phyloP scores from a whole-genome alignment of 441 rosid species.

The Arabidopsis lyrata region DNA sequence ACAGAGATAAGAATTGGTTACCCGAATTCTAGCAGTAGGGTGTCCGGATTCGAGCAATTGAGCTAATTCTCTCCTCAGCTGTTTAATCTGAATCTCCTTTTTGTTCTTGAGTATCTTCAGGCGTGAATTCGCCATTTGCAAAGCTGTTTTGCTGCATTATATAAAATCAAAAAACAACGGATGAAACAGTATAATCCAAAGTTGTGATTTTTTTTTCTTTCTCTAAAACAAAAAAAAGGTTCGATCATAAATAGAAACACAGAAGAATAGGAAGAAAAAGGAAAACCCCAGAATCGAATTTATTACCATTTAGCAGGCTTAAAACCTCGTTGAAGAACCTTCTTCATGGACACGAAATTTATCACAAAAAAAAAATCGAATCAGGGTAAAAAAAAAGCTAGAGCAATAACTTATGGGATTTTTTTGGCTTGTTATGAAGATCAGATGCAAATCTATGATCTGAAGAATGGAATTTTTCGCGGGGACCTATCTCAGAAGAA shows the following conservation, averaged over 20 bases:
- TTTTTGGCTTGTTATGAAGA: not conserved
- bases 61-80: constrained; percentile 80
- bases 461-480: constrained; percentile 20
- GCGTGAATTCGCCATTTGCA: constrained; percentile 78
- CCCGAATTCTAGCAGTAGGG: constrained; percentile 87
- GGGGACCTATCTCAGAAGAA: constrained; percentile 35
- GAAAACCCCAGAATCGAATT: not conserved
- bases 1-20: constrained; percentile 28
- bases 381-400: not conserved
- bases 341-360: constrained; percentile 17
- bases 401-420: not conserved
- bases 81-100: constrained; percentile 73
- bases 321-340: constrained; percentile 77
- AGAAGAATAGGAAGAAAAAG: too few species aligned
- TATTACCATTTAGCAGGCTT: constrained; percentile 90
- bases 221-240: not conserved
- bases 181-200: constrained; percentile 34
- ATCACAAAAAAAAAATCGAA: constrained; percentile 1
- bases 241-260: not conserved
- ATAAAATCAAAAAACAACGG: not conserved
- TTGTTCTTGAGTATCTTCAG: constrained; percentile 82
- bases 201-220: not conserved
- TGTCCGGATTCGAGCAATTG: constrained; percentile 81
- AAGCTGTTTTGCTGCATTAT: constrained; percentile 71
- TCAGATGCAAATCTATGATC: constrained; percentile 27